Base-by-base conservation (phyloP, 2,329 filamentous ascomycete genomes). In the Penicillium sp. region DNA sequence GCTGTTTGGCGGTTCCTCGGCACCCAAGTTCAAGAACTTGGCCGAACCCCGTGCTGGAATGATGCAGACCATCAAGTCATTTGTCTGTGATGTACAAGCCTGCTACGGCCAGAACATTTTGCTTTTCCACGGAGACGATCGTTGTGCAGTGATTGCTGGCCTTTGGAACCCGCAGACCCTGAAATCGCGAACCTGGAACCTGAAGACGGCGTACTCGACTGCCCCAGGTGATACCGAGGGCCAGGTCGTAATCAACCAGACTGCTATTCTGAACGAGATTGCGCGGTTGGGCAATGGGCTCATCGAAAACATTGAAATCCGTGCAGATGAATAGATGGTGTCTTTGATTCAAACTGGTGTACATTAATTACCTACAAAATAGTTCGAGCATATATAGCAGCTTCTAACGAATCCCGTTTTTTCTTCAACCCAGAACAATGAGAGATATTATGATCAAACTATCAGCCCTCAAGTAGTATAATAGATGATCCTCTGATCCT, bases 11-110 rank as follows among this genome's bases (percentile, higher is more conserved):
- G 66, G 70, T 73, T 38, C 70, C 39, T 67, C 56, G n/a, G 70
- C 58, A 64, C 72, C 59, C 62, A 77, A 59, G 31, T 97, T 88
- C 81, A 96, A 96, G 77, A 97, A 97, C 71, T 80, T 97, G 35
- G 85, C 89, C n/a, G 61, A 73, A 68, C 53, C 75, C 54, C 63
- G 75, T 66, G 50, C 82, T 35, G 67, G 87, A 5, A 83, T 85
- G 2, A 82, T 83, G 23, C 80, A 87, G n/a, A 84, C 89, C 0
- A 78, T 86, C 1, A 75, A 79, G 9, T 78, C 86, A 9, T 87
- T 93, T 57, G 74, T 92, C 17, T 75, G 79, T 17, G 90, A 94
- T 67, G 78, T 97, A 13, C 79, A 85, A 61, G 77, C 77, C 4
- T 72, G 86, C 2, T 97, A 92, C 70, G 82, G 83, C 4, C 83